Evolutionary conservation across 2,329 filamentous ascomycete species (phyloP).

Genomic region (Sphaerulina vaccinii): DNA sequence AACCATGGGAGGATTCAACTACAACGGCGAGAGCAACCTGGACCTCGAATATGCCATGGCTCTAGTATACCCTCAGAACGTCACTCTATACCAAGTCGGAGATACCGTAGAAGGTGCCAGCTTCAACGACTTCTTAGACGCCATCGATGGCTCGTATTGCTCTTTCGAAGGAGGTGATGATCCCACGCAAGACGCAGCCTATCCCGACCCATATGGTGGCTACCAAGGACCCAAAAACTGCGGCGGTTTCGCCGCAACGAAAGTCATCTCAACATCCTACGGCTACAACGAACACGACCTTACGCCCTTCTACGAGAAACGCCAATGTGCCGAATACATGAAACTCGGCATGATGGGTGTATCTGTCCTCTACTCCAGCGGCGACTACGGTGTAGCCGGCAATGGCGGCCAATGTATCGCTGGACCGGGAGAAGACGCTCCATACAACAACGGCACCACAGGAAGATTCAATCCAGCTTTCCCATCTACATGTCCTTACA

Average conservation of each 20-base stretch:
- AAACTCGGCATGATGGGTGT: slow-evolving; percentile 53
- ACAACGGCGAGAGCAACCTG: slow-evolving; percentile 53
- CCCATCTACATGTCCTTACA: slow-evolving; percentile 37
- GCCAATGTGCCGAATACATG: slow-evolving; percentile 58
- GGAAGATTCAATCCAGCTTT: slow-evolving; percentile 50
- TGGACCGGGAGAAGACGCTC: slow-evolving; percentile 21
- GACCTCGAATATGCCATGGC: slow-evolving; percentile 58
- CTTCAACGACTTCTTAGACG: slow-evolving; percentile 44
- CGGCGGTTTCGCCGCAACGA: slow-evolving; percentile 47
- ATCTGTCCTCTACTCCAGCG: slow-evolving; percentile 52
- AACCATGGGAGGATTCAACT: slow-evolving; percentile 27
- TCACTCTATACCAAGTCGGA: slow-evolving; percentile 48
- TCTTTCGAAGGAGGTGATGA: slow-evolving; percentile 33
- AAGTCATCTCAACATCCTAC: slow-evolving; percentile 58
- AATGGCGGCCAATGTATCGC: slow-evolving; percentile 25
- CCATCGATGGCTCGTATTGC: slow-evolving; percentile 49
- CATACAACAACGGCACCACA: slow-evolving; percentile 28
- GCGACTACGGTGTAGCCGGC: slow-evolving; percentile 45
- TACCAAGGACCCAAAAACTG: slow-evolving; percentile 47
- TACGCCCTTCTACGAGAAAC: slow-evolving; percentile 49
- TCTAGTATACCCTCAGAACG: slow-evolving; percentile 52
- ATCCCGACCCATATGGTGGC: slow-evolving; percentile 44
- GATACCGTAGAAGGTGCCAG: slow-evolving; percentile 33
- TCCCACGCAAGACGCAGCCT: slow-evolving; percentile 44
- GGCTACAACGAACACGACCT: slow-evolving; percentile 44